phyloP scores from a whole-genome alignment of 768 basidiomycete genomes.

The Naganishia onofrii region DNA sequence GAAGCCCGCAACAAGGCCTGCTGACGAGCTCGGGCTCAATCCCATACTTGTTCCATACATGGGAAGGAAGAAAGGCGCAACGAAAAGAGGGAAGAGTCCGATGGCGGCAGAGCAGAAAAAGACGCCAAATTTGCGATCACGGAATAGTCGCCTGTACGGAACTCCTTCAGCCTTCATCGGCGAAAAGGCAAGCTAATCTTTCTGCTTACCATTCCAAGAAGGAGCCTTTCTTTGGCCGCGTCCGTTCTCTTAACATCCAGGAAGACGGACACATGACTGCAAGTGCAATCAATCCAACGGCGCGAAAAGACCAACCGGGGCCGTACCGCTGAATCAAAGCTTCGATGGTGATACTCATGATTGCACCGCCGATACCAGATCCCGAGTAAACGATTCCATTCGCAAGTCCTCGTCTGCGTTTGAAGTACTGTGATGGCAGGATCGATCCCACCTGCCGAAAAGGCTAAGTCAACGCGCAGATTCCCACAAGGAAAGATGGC shows the following conservation, averaged over 20 bases:
- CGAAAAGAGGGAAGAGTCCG: conserved; percentile 33
- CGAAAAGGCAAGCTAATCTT: not conserved
- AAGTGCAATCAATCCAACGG: conserved; percentile 33
- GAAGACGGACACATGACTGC: conserved; percentile 30
- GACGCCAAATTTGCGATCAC: not conserved
- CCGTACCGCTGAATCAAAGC: conserved; percentile 32
- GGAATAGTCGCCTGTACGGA: conserved; percentile 14
- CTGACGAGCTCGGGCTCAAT: conserved; percentile 29
- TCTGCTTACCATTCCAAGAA: conserved; percentile 37
- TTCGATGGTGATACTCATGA: conserved; percentile 32
- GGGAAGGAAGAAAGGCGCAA: conserved; percentile 47
- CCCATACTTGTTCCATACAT: conserved; percentile 39
- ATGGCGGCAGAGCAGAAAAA: conserved; percentile 26
- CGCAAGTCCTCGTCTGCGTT: conserved; percentile 35
- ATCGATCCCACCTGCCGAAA: conserved; percentile 27
- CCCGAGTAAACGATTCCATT: conserved; percentile 42
- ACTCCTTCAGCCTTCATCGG: too few relatives aligned
- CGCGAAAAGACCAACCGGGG: conserved; percentile 40
- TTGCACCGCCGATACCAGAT: conserved; percentile 39
- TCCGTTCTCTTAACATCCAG: conserved; percentile 33
- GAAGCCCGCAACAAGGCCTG: conserved; percentile 39
- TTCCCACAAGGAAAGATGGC: not conserved
- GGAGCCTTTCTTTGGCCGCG: conserved; percentile 17
- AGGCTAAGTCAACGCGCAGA: not conserved
- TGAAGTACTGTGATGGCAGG: conserved; percentile 36